A percentile compares a stretch with the other conserved stretches of the same genome.
phyloP scores from a whole-genome alignment of 2,329 filamentous ascomycete species.

The Penicillium aurantiogriseum region DNA sequence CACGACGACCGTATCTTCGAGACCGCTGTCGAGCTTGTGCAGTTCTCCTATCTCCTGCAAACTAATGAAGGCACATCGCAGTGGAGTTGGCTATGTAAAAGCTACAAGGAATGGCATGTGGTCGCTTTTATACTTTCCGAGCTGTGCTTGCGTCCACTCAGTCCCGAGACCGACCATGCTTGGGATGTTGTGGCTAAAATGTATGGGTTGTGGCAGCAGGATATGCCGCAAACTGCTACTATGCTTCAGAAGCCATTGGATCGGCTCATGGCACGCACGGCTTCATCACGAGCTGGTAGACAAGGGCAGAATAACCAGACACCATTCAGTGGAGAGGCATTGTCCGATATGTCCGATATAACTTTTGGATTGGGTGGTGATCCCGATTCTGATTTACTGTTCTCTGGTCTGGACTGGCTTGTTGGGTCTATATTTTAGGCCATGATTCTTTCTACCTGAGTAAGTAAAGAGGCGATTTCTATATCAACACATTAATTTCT shows the following conservation, averaged over 20 bases:
- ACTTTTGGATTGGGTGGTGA: neutral
- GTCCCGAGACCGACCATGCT: constrained; percentile 20
- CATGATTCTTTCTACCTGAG: neutral
- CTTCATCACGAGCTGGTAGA: neutral
- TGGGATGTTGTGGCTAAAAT: constrained; percentile 27
- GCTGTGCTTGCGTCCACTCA: constrained; percentile 40
- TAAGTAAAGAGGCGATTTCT: neutral
- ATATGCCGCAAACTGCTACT: constrained; percentile 2
- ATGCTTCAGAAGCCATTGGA: constrained; percentile 17
- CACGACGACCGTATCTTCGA: constrained; percentile 60
- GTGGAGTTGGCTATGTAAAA: constrained; percentile 58
- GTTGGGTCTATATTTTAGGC: neutral
- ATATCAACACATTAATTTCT: neutral
- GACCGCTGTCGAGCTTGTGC: constrained; percentile 64
- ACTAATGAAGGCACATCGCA: constrained; percentile 54
- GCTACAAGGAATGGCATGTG: constrained; percentile 58
- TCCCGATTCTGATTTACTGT: neutral
- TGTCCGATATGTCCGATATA: neutral
- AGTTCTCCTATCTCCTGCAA: constrained; percentile 61
- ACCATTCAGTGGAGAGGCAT: neutral
- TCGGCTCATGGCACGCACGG: constrained; percentile 19
- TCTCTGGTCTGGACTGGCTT: neutral
- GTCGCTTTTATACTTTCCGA: constrained; percentile 56
- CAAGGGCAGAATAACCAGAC: neutral
- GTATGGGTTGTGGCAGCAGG: constrained; percentile 18